phyloP scores from a whole-genome alignment of 2,329 filamentous ascomycete genomes.

The Cadophora sp. region DNA sequence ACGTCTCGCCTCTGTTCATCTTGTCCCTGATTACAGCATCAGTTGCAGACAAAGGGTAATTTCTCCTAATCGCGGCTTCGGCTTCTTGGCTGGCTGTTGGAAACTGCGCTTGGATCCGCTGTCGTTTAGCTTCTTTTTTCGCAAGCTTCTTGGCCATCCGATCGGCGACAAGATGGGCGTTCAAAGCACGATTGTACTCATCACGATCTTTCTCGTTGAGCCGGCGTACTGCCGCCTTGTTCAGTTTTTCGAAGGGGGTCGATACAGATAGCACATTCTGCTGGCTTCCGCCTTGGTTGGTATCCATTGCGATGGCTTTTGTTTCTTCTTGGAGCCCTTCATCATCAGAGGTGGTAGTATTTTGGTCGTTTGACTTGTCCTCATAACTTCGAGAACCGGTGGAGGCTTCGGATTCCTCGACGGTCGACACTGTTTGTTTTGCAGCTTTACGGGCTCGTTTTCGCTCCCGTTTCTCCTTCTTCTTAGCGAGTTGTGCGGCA shows the following conservation, averaged over 20 bases:
- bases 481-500: background rate
- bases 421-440: background rate
- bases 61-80: background rate
- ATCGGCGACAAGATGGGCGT: background rate
- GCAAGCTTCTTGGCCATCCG: background rate
- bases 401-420: background rate
- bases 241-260: background rate
- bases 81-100: background rate
- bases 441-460: background rate
- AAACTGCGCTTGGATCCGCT: background rate
- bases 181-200: background rate
- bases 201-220: background rate
- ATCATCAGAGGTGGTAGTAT: background rate
- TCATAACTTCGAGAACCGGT: background rate
- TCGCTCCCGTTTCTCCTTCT: background rate
- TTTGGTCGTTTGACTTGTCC: background rate
- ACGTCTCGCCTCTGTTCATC: background rate
- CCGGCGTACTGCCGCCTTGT: background rate
- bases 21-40: no score
- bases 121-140: background rate
- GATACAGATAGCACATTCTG: background rate
- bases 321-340: background rate
- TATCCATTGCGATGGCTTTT: conserved; percentile 4
- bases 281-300: background rate
- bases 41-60: no score